Percentiles rank a stretch among this genome's conserved stretches.
phyloP scores from a whole-genome alignment of 2,329 filamentous ascomycete genomes.

The Trichoderma asperellum region DNA sequence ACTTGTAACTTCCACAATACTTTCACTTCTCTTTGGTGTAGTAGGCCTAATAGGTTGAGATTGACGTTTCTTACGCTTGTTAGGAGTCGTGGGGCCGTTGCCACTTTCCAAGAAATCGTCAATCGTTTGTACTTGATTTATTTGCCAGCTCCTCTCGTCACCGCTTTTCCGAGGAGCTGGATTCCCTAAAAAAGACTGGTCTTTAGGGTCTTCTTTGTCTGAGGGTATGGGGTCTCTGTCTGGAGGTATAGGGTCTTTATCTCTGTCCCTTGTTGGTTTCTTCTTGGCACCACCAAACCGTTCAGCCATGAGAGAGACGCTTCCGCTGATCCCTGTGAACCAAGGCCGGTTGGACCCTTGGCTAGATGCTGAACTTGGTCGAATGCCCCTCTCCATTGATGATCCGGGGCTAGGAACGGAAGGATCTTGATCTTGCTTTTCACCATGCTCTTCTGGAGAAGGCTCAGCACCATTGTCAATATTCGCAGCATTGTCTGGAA shows the following conservation, averaged over 20 bases:
- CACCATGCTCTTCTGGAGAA: not conserved
- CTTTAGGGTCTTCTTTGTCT: conserved; percentile 36
- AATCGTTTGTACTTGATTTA: conserved; percentile 14
- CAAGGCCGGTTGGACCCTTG: conserved; percentile 4
- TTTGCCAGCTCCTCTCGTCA: conserved; percentile 41
- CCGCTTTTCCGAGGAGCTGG: conserved; percentile 50
- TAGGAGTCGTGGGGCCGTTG: not conserved
- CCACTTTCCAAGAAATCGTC: conserved; percentile 19
- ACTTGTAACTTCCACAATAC: conserved; percentile 32
- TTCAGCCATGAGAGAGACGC: conserved; percentile 43
- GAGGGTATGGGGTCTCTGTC: conserved; percentile 27
- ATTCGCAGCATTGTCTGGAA: not conserved
- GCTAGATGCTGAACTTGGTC: conserved; percentile 2
- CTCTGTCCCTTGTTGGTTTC: conserved; percentile 26
- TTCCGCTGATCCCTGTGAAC: conserved; percentile 34
- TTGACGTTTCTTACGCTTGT: conserved; percentile 10
- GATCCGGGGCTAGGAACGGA: not conserved
- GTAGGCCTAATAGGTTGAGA: not conserved
- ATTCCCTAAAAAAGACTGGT: conserved; percentile 53
- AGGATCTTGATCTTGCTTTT: not conserved
- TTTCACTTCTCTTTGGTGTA: conserved; percentile 29
- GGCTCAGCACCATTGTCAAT: not conserved
- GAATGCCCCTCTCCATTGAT: not conserved
- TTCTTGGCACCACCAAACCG: conserved; percentile 40
- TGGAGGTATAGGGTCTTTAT: conserved; percentile 35